Evolutionary conservation across 106 monocot genomes (phyloP), one percentile per base, ranked within the genome.

Genomic region (Acorus gramineus): DNA sequence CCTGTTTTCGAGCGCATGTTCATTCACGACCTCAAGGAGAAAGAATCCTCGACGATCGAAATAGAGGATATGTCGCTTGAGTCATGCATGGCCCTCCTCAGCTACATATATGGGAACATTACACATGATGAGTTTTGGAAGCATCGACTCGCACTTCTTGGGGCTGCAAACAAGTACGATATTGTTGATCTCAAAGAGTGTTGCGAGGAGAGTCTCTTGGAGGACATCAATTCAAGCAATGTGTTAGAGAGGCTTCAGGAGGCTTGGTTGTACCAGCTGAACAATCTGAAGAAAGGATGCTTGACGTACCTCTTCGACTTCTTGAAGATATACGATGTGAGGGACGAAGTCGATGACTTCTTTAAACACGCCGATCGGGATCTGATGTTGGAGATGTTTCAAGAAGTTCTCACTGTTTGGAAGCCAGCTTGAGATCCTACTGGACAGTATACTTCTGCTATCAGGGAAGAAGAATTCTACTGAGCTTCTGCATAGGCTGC

Each of bases 1-100:
- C 82, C 95, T 0, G 95, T 95, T 4, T 95, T 95, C 11, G 69
- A 66, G 51, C 84, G 84, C 79, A 95, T 95, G 95, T 95, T 95
- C 59, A 3, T 87, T 9, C 90, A 85, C 43, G 69, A 90, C 11
- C 80, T 95, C 2, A 79, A 78, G 12, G 95, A 95, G 66, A 95
- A 90, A 49, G 81, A 84, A 46, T 87, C 81, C 0, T 95, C 90
- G 3, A 76, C 60, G 3, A 80, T 90, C 49, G 60, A 76, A 14
- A 87, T 95, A 14, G 74, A 76, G 4, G 95, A 95, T 64, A 87
- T 95, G 82, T 78, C 81, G 2, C 10, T 77, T 2, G 90, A 84
- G 7, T 61, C 90, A 3, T 95, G 95, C 71, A 67, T 73, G 0
- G 82, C 82, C 12, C 76, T 95, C 11, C 67, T 95, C 3, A 49